Evolutionary conservation across 495 filamentous ascomycete genomes (phyloP).

Genomic region (Emericellopsis terricola): DNA sequence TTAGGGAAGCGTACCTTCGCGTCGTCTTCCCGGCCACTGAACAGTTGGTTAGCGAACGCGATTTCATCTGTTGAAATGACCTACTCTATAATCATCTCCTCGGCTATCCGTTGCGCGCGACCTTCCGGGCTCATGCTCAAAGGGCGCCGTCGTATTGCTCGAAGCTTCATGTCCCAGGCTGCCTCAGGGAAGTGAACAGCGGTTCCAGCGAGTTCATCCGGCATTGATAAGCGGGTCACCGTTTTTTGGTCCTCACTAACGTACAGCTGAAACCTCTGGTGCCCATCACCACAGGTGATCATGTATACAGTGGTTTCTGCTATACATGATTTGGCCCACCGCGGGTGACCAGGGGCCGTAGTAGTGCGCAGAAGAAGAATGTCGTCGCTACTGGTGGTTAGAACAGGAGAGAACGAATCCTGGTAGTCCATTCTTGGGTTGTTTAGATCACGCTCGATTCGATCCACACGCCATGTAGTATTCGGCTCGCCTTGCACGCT

Average conservation of each 20-base stretch:
- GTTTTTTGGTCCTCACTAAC: neutral
- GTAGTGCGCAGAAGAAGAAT: no score
- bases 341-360: neutral
- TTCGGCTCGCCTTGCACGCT: neutral
- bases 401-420: no score
- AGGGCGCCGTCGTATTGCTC: neutral
- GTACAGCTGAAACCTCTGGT: neutral
- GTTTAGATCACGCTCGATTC: neutral
- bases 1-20: neutral
- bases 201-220: no score
- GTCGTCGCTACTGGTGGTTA: no score
- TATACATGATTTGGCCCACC: neutral
- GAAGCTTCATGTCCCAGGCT: conserved; percentile 3
- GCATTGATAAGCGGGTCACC: neutral
- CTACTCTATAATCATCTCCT: neutral
- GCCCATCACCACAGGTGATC: neutral
- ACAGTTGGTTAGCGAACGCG: neutral
- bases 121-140: neutral
- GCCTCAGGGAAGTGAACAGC: neutral
- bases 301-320: neutral
- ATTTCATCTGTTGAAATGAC: neutral
- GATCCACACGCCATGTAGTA: neutral
- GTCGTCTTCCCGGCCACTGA: no score
- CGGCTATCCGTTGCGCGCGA: neutral
- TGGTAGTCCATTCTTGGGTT: neutral